Evolutionary conservation across 306 rosid genomes (phyloP).

Genomic region (Fragaria ananassa): DNA sequence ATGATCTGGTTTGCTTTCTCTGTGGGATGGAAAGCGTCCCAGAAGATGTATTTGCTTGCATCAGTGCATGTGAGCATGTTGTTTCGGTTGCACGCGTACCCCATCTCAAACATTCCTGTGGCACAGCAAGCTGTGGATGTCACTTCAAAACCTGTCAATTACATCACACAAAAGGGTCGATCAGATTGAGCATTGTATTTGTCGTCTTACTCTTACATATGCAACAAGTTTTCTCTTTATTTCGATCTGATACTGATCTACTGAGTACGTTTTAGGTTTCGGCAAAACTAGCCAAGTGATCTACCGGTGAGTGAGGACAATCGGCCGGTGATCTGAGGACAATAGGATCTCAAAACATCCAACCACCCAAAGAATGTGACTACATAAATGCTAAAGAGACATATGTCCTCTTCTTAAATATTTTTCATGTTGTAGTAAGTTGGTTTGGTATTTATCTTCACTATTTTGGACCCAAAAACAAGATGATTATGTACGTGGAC

Average conservation of each 20-base stretch:
- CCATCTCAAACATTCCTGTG: constrained; percentile 53
- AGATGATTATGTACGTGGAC: neutral
- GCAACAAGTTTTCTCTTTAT: neutral
- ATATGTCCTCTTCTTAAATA: neutral
- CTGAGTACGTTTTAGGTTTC: no score
- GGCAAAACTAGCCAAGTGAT: no score
- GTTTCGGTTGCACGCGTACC: constrained; percentile 45
- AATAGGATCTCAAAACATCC: no score
- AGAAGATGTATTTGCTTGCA: constrained; percentile 43
- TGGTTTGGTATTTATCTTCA: neutral
- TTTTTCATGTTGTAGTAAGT: neutral
- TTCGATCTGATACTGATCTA: neutral
- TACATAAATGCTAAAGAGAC: constrained; percentile 1
- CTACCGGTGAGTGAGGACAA: no score
- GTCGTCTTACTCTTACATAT: neutral
- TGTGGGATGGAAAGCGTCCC: constrained; percentile 60
- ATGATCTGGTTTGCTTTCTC: constrained; percentile 37
- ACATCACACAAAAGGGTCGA: neutral
- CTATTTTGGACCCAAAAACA: neutral
- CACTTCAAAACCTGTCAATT: constrained; percentile 34
- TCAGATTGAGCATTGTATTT: neutral
- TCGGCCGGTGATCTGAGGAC: no score
- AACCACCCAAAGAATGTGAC: neutral
- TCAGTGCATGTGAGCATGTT: constrained; percentile 37
- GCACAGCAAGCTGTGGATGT: constrained; percentile 44